phyloP scores from a whole-genome alignment of 2,329 filamentous ascomycete genomes.

The Aspergillus pseudoviridinutans region DNA sequence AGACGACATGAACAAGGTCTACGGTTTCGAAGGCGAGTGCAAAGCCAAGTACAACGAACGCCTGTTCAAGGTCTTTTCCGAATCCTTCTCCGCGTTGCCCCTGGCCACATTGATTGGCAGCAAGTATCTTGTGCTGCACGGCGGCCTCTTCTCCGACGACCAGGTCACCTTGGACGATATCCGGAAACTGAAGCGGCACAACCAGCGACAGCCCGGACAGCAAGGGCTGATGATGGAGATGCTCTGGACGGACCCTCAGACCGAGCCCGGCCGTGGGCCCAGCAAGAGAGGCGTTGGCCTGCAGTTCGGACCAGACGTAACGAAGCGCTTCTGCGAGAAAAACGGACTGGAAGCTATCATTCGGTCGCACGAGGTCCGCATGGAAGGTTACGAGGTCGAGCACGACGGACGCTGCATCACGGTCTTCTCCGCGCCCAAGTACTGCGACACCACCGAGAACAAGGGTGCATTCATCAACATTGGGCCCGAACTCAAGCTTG shows the following conservation, averaged over 20 bases:
- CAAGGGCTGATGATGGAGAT: conserved; percentile 99
- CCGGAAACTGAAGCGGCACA: conserved; percentile 83
- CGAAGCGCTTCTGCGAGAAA: conserved; percentile 92
- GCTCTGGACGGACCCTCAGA: conserved; percentile 97
- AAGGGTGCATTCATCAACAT: conserved; percentile 99
- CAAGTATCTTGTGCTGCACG: conserved; percentile 89
- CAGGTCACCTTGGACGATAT: conserved; percentile 90
- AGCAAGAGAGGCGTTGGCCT: conserved; percentile 96
- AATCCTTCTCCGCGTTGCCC: conserved; percentile 92
- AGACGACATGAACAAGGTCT: conserved; percentile 98
- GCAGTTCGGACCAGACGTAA: conserved; percentile 95
- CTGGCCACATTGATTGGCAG: conserved; percentile 86
- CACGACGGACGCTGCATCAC: conserved; percentile 95
- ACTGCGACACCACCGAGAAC: conserved; percentile 97
- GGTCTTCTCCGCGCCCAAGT: conserved; percentile 95
- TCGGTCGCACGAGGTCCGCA: conserved; percentile 93
- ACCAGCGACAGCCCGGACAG: conserved; percentile 89
- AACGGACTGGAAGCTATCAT: conserved; percentile 95
- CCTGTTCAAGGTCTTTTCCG: conserved; percentile 94
- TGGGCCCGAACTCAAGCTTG: conserved; percentile 82
- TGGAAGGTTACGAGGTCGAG: conserved; percentile 99
- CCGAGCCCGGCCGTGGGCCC: conserved; percentile 77
- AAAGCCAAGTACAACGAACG: conserved; percentile 97
- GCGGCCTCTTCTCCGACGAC: conserved; percentile 91
- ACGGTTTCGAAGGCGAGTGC: conserved; percentile 97